Conservation (phyloP, 768 basidiomycete species). For the Phallus indusiatus region DNA sequence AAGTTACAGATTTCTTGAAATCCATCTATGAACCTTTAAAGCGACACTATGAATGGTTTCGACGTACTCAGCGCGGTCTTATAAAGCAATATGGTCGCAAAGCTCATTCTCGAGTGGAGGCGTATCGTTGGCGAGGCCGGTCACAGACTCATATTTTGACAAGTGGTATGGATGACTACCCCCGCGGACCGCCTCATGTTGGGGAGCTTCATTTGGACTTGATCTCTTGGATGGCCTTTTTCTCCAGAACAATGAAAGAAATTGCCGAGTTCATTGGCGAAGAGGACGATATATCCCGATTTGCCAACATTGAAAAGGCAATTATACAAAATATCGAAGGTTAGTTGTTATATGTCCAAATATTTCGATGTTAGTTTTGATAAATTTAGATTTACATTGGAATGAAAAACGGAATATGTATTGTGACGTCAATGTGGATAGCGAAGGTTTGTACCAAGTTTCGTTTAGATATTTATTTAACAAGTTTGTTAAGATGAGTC, state of each 20-base stretch:
- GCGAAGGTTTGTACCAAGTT: conserved; percentile 49
- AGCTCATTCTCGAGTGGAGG: conserved; percentile 82
- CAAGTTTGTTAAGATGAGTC: conserved; percentile 62
- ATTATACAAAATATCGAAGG: conserved; percentile 83
- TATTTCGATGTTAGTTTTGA: background rate
- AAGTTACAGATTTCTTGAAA: conserved; percentile 57
- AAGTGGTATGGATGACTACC: conserved; percentile 95
- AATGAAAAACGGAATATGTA: conserved; percentile 85
- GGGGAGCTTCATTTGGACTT: conserved; percentile 92
- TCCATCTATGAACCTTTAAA: conserved; percentile 79
- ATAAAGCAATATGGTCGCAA: conserved; percentile 82
- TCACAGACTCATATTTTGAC: conserved; percentile 83
- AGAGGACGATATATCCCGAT: conserved; percentile 73
- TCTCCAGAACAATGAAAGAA: conserved; percentile 85
- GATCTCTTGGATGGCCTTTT: conserved; percentile 95
- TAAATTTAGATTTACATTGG: conserved; percentile 77
- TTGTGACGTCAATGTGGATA: conserved; percentile 79
- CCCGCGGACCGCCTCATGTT: conserved; percentile 76
- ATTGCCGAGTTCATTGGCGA: conserved; percentile 84
- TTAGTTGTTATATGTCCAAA: conserved; percentile 20
- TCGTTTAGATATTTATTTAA: background rate
- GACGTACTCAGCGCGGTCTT: conserved; percentile 86
- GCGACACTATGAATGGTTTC: conserved; percentile 95
- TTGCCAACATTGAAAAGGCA: conserved; percentile 65
- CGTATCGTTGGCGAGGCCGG: conserved; percentile 90